A percentile compares a stretch with the other conserved stretches of the same genome.
These are phyloP conservation scores for Lasiosphaeriaceae sp. DNA, from an alignment of 495 filamentous ascomycete species.

Conservation along the genomic window DNA sequence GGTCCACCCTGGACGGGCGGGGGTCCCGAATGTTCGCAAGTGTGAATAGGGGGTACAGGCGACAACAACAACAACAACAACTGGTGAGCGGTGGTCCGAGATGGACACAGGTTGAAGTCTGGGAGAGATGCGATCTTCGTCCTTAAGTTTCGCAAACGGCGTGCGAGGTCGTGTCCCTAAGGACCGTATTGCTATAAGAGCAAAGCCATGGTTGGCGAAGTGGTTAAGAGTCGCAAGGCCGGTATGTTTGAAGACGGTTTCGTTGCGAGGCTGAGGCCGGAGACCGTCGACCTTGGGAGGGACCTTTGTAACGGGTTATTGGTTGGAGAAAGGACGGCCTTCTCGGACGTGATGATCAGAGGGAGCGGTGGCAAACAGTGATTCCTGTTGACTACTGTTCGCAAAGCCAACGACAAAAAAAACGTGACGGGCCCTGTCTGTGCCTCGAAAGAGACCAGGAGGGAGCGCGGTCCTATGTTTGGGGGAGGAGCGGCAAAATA, in stretches of 20 bases:
- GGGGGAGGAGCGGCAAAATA: slow-evolving; percentile 26
- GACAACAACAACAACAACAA: neutral
- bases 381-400: neutral
- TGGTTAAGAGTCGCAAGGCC: slow-evolving; percentile 11
- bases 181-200: slow-evolving; percentile 56
- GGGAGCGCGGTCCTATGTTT: neutral
- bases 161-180: slow-evolving; percentile 46
- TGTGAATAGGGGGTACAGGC: neutral
- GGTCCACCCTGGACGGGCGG: neutral
- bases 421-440: neutral
- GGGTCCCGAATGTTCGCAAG: neutral
- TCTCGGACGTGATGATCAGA: neutral
- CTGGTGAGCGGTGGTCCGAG: too few species aligned
- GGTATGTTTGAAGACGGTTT: slow-evolving; percentile 16
- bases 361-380: neutral
- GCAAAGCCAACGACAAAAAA: neutral
- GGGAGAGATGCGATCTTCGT: slow-evolving; percentile 22
- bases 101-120: slow-evolving; percentile 10
- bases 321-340: neutral
- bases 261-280: slow-evolving; percentile 16
- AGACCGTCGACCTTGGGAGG: slow-evolving; percentile 15
- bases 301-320: neutral
- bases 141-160: slow-evolving; percentile 24
- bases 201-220: slow-evolving; percentile 34
- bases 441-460: neutral